Conservation (phyloP, 495 filamentous ascomycete genomes). For the Aspergillus haitiensis region DNA sequence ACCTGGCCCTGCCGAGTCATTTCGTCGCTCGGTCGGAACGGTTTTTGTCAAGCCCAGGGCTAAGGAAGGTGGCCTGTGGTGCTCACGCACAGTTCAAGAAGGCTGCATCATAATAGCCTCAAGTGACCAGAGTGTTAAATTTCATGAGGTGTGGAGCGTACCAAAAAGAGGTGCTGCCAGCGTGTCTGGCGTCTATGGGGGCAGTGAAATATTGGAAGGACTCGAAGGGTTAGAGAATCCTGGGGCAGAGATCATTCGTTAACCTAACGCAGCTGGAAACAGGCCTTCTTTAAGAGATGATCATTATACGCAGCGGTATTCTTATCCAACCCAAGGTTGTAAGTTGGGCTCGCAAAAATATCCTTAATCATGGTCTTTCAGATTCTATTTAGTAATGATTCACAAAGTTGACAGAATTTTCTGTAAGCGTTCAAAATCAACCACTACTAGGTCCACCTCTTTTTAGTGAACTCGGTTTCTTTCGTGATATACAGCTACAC, state of each 20-base stretch:
- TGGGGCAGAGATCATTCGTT: conserved; percentile 51
- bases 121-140: conserved; percentile 92
- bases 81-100: conserved; percentile 65
- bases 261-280: neutral
- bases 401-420: neutral
- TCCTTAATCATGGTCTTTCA: neutral
- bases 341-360: conserved; percentile 13
- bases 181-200: conserved; percentile 69
- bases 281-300: neutral
- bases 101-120: conserved; percentile 93
- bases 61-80: conserved; percentile 54
- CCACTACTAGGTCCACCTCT: neutral
- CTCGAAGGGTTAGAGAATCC: conserved; percentile 83
- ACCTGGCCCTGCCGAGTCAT: neutral
- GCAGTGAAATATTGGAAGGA: conserved; percentile 84
- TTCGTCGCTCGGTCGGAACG: conserved; percentile 4
- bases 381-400: too few species aligned
- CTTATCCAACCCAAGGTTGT: conserved; percentile 4
- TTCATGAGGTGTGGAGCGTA: conserved; percentile 89
- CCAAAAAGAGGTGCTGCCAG: conserved; percentile 56
- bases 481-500: conserved; percentile 14
- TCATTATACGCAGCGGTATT: conserved; percentile 3
- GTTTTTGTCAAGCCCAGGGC: conserved; percentile 37
- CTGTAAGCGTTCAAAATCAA: neutral
- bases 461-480: neutral